Base-by-base conservation (phyloP, 2,329 filamentous ascomycete species). In the Berkeleyomyces basicola region DNA sequence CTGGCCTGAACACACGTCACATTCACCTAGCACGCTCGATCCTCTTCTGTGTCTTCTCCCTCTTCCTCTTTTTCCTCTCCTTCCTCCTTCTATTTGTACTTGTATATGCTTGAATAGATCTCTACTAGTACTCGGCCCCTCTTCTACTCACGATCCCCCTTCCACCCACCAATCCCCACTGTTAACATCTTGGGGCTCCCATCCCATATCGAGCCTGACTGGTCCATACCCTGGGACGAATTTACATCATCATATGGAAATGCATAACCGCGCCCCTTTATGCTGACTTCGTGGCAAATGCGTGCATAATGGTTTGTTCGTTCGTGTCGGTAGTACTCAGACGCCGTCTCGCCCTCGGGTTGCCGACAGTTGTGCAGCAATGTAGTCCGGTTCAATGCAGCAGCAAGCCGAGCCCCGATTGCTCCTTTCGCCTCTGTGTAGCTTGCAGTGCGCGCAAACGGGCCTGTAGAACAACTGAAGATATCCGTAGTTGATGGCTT, bases 351-450 rank as follows among this genome's bases (percentile, higher is more conserved):
- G 59, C 75, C 74, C 62, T 79, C 75, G 11, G 81, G 83, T 72
- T 80, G 82, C 66, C 69, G 68, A n/a, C 70, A 61, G 67, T 79
- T 74, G 23, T 72, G 69, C 59, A 87, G 72, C 65, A 93, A 72
- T 9, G 86, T 91, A 42, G 81, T 84, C 31, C 88, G 79, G 72
- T 91, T 90, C 68, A 92, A 82, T 0, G 85, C 87, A 0, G 88
- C 88, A 0, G 85, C 81, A 11, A 93, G 74, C n/a, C 88, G 79
- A 0, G 89, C 86, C 7, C 84, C 84, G 63, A 91, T 80, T 47
- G 84, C 83, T 65, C 81, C 79, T 70, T 78, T 76, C 68, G 77
- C 72, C 59, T 73, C 74, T 2, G 72, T 69, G 62, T 76, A 74
- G 44, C 72, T 72, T 4, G 74, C 67, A 58, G 74, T 74, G 47